These are phyloP conservation scores for Hemileccinum impolitum DNA, from an alignment of 768 basidiomycete genomes.

Conservation along the genomic window DNA sequence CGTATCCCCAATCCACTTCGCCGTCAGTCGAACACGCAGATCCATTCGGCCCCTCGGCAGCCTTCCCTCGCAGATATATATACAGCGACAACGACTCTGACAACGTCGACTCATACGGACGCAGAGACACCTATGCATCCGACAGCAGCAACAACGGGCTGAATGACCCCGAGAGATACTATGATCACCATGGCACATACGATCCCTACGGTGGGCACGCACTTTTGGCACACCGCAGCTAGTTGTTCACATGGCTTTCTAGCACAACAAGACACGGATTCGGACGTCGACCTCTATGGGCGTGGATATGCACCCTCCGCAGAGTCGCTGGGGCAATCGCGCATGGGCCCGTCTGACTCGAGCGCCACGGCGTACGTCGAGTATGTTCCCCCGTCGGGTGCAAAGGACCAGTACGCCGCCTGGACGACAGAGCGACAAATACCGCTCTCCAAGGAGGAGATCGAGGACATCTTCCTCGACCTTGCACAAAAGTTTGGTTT, in stretches of 20 bases:
- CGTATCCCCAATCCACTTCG: slow-evolving; percentile 55
- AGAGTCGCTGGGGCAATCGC: slow-evolving; percentile 67
- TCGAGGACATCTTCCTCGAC: slow-evolving; percentile 97
- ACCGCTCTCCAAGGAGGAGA: slow-evolving; percentile 98
- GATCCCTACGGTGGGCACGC: slow-evolving; percentile 55
- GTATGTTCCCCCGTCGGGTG: slow-evolving; percentile 50
- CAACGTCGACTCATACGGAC: slow-evolving; percentile 55
- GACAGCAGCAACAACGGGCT: slow-evolving; percentile 62
- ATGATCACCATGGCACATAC: slow-evolving; percentile 62
- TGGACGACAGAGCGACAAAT: slow-evolving; percentile 92
- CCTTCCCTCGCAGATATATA: slow-evolving; percentile 38
- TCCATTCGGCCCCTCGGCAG: slow-evolving; percentile 52
- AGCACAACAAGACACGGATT: slow-evolving; percentile 84
- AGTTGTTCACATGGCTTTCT: slow-evolving; percentile 5
- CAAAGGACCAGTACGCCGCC: slow-evolving; percentile 86
- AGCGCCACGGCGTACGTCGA: slow-evolving; percentile 72
- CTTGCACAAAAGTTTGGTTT: slow-evolving; percentile 99
- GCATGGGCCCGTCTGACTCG: slow-evolving; percentile 61
- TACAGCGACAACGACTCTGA: slow-evolving; percentile 80
- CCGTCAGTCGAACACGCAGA: slow-evolving; percentile 61
- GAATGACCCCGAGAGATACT: slow-evolving; percentile 46
- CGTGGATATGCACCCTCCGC: slow-evolving; percentile 67
- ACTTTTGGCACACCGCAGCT: slow-evolving; percentile 6
- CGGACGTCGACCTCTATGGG: slow-evolving; percentile 71
- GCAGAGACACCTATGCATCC: slow-evolving; percentile 66